Conservation (phyloP, 345 rosid species). For the Citrus sp. region DNA sequence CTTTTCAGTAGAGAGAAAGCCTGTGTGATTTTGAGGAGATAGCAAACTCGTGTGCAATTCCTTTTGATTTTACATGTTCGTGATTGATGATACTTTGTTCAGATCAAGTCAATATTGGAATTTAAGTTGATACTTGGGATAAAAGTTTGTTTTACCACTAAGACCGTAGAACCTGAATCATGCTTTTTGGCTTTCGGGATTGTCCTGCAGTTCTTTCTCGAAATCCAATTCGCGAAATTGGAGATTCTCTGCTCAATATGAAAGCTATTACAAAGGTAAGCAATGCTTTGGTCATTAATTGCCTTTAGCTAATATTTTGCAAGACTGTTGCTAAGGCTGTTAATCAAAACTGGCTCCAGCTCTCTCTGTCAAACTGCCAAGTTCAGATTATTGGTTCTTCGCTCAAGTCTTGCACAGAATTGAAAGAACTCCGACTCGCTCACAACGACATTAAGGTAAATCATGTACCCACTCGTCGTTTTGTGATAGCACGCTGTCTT, state of each 20-base stretch:
- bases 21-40: not conserved
- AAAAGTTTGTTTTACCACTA: not conserved
- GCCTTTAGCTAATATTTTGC: not conserved
- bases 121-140: not conserved
- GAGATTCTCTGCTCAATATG: conserved; percentile 60
- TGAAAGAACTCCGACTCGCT: conserved; percentile 84
- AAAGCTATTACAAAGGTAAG: conserved; percentile 70
- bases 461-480: not conserved
- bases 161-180: not conserved
- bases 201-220: conserved; percentile 71
- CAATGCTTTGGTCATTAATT: conserved; percentile 1
- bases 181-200: conserved; percentile 11
- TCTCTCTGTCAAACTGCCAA: conserved; percentile 83
- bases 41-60: not conserved
- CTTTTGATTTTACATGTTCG: not conserved
- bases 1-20: not conserved
- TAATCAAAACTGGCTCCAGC: conserved; percentile 33
- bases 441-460: conserved; percentile 75
- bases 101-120: not conserved
- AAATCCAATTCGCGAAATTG: conserved; percentile 72
- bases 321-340: not conserved
- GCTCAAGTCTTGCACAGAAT: conserved; percentile 67
- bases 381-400: conserved; percentile 64
- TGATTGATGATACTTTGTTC: not conserved
- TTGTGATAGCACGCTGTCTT: not conserved